Conservation (phyloP, 2,329 filamentous ascomycete species). For the Trichoderma gracile region DNA sequence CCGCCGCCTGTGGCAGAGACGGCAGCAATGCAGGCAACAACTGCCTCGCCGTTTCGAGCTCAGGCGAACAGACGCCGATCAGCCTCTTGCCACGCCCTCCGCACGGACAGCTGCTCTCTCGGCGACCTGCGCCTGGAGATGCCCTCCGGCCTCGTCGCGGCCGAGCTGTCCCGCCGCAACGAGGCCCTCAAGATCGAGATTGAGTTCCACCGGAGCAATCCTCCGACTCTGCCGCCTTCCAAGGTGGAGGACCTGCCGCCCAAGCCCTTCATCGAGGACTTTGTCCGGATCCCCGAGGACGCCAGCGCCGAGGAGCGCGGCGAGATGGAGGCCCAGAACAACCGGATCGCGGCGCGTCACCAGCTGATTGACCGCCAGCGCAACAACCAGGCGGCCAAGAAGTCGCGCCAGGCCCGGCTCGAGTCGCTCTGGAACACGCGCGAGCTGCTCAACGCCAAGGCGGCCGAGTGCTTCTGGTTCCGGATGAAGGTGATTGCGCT, state of each 20-base stretch:
- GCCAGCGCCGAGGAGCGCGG: slow-evolving; percentile 24
- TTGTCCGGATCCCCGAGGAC: slow-evolving; percentile 28
- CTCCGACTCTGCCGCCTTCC: slow-evolving; percentile 36
- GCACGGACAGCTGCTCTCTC: slow-evolving; percentile 29
- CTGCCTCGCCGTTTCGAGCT: background rate
- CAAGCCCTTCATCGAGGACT: slow-evolving; percentile 32
- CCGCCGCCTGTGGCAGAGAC: background rate
- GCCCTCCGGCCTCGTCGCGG: slow-evolving; percentile 24
- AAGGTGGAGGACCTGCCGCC: slow-evolving; percentile 33
- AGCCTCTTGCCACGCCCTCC: background rate
- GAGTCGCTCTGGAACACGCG: slow-evolving; percentile 33
- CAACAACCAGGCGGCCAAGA: slow-evolving; percentile 44
- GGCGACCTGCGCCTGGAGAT: slow-evolving; percentile 31
- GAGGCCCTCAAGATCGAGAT: slow-evolving; percentile 32
- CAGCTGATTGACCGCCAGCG: slow-evolving; percentile 36
- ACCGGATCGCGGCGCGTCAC: slow-evolving; percentile 33
- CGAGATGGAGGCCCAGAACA: slow-evolving; percentile 31
- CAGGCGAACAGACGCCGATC: background rate
- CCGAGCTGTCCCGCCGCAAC: slow-evolving; percentile 30
- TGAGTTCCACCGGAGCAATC: slow-evolving; percentile 28
- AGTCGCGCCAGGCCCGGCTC: slow-evolving; percentile 37
- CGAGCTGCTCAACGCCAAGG: slow-evolving; percentile 31
- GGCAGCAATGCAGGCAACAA: background rate
- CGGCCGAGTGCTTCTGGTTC: slow-evolving; percentile 35
- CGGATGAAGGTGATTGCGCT: slow-evolving; percentile 33